Conservation (phyloP, 139 green algal genomes). For the Desmodesmus armatus region DNA sequence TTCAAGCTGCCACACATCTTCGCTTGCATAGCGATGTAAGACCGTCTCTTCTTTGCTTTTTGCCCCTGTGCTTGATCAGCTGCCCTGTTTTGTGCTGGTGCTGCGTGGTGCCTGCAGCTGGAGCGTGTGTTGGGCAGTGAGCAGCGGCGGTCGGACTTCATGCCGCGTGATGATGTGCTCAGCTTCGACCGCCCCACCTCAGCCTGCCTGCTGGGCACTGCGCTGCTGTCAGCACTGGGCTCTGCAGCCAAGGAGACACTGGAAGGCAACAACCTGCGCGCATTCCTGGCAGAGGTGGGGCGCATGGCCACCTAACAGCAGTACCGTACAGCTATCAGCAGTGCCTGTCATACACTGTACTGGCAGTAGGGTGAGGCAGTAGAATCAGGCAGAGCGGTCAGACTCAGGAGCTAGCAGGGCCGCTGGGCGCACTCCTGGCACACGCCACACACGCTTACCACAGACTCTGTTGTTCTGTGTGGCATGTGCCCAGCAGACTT, state of each 20-base stretch:
- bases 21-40: not conserved
- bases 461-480: too few species aligned
- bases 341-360: too few species aligned
- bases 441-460: too few species aligned
- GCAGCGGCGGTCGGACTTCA: constrained; percentile 72
- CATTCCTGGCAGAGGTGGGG: constrained; percentile 69
- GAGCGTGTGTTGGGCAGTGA: constrained; percentile 64
- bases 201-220: constrained; percentile 60
- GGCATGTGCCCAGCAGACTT: too few species aligned
- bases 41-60: not conserved
- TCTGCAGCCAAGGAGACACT: constrained; percentile 50
- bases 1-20: not conserved
- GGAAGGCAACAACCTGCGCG: constrained; percentile 61
- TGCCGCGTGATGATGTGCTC: constrained; percentile 52
- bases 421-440: too few species aligned
- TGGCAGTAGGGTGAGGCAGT: too few species aligned
- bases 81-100: not conserved
- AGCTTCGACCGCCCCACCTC: constrained; percentile 70
- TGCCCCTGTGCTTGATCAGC: not conserved
- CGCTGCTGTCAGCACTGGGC: constrained; percentile 57
- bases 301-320: too few species aligned
- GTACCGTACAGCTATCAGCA: too few species aligned
- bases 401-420: too few species aligned
- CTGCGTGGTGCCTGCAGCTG: constrained; percentile 55
- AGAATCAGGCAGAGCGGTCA: too few species aligned